These are phyloP conservation scores for Coffea humblotiana DNA, from an alignment of 305 asterid genomes.

Conservation along the genomic window DNA sequence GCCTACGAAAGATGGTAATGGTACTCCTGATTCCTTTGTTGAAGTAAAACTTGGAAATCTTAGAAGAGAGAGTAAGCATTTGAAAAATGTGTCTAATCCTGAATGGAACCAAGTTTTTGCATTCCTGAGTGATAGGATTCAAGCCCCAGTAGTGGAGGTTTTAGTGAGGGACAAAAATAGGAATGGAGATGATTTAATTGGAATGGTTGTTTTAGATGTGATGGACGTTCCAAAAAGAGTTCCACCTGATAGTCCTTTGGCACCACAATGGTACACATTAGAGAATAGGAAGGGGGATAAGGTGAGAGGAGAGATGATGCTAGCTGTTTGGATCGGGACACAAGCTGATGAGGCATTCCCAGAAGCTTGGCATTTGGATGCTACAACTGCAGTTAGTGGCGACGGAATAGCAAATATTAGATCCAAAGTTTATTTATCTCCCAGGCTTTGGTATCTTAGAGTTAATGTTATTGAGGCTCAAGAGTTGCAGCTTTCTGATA, in stretches of 20 bases:
- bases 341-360: conserved; percentile 92
- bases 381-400: conserved; percentile 40
- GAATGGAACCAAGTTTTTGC: conserved; percentile 85
- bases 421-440: conserved; percentile 83
- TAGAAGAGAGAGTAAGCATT: conserved; percentile 45
- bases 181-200: conserved; percentile 58
- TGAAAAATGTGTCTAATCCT: conserved; percentile 45
- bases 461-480: conserved; percentile 89
- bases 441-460: conserved; percentile 81
- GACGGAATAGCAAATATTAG: conserved; percentile 58
- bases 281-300: conserved; percentile 53
- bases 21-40: conserved; percentile 52
- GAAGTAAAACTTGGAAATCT: conserved; percentile 70
- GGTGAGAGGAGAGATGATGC: conserved; percentile 70
- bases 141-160: conserved; percentile 54
- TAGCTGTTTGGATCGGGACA: conserved; percentile 83
- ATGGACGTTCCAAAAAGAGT: conserved; percentile 76
- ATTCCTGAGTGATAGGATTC: conserved; percentile 51
- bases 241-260: conserved; percentile 92
- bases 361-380: conserved; percentile 81
- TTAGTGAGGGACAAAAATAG: conserved; percentile 56
- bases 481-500: conserved; percentile 54
- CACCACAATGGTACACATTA: conserved; percentile 81
- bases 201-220: conserved; percentile 53
- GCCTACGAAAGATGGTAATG: conserved; percentile 37